A percentile compares a stretch with the other conserved stretches of the same genome.
Evolutionary conservation across 1,284 basidiomycete species (phyloP).

Genomic region (Stygiomarasmius scandens): DNA sequence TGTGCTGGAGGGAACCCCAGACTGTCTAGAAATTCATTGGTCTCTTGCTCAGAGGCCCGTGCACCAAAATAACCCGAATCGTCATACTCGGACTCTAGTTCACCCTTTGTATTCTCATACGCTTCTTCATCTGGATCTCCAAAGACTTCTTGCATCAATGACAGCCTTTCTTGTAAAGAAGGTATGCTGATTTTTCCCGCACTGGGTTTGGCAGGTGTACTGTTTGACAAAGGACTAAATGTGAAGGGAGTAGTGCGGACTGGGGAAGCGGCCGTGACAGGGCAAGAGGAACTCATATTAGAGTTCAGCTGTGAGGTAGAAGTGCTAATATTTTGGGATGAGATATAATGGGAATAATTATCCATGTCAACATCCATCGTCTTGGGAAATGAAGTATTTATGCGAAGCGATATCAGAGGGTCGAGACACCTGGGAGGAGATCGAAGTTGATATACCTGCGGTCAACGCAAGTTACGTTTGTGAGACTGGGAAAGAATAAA

Average conservation of each 20-base stretch:
- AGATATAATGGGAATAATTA: background rate
- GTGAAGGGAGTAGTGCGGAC: background rate
- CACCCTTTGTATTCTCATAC: background rate
- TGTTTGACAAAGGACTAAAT: background rate
- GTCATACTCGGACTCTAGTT: background rate
- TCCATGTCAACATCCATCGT: background rate
- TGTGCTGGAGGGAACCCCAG: background rate
- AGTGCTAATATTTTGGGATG: background rate
- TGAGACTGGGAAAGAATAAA: too few species aligned
- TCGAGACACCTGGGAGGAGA: too few species aligned
- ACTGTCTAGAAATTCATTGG: background rate
- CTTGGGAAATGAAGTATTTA: background rate
- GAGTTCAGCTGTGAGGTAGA: background rate
- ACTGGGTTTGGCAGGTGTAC: background rate
- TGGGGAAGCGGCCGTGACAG: background rate
- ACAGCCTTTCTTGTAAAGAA: background rate
- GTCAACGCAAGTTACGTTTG: too few species aligned
- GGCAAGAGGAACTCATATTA: background rate
- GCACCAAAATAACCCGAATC: background rate
- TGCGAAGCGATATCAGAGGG: too few species aligned
- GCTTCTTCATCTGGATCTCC: background rate
- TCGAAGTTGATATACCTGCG: too few species aligned
- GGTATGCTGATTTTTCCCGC: background rate
- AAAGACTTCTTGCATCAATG: background rate
- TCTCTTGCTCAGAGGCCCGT: background rate